Conservation (phyloP, 2,329 filamentous ascomycete species). For the Trichophyton simii region DNA sequence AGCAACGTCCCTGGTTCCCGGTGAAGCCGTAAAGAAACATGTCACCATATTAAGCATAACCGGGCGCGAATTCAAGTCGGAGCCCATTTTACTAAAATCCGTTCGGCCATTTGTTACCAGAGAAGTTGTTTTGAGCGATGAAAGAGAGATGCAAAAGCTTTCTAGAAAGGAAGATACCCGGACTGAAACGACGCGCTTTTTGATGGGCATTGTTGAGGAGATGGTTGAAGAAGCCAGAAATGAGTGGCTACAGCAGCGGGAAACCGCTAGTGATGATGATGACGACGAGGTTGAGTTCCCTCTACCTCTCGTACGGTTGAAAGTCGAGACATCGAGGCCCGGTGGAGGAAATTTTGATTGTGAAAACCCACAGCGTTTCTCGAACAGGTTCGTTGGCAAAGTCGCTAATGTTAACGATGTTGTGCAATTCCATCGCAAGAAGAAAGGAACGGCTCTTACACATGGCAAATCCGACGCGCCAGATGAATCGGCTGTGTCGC, state of each 20-base stretch:
- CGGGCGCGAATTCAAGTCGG: conserved; percentile 65
- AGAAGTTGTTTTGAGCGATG: conserved; percentile 65
- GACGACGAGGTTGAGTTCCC: conserved; percentile 52
- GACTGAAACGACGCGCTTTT: conserved; percentile 60
- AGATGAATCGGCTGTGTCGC: conserved; percentile 50
- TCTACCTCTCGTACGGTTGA: conserved; percentile 72
- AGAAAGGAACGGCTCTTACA: conserved; percentile 40
- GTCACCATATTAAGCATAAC: conserved; percentile 76
- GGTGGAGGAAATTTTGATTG: conserved; percentile 78
- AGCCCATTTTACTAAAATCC: conserved; percentile 71
- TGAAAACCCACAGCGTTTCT: conserved; percentile 93
- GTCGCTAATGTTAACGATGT: conserved; percentile 93
- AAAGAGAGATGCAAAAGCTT: conserved; percentile 63
- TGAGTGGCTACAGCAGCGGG: conserved; percentile 70
- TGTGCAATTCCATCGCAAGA: conserved; percentile 84
- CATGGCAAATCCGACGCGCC: conserved; percentile 45
- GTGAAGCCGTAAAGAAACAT: conserved; percentile 83
- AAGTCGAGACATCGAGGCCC: conserved; percentile 77
- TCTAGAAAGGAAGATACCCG: conserved; percentile 75
- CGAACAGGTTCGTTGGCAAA: conserved; percentile 75
- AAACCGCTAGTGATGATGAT: conserved; percentile 36
- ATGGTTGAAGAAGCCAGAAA: conserved; percentile 74
- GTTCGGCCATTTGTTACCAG: conserved; percentile 83
- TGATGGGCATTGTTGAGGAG: conserved; percentile 68
- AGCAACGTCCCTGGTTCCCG: conserved; percentile 78